Evolutionary conservation across 1,139 yeast genomes (phyloP).

Genomic region (Saccharomyces hybrid): DNA sequence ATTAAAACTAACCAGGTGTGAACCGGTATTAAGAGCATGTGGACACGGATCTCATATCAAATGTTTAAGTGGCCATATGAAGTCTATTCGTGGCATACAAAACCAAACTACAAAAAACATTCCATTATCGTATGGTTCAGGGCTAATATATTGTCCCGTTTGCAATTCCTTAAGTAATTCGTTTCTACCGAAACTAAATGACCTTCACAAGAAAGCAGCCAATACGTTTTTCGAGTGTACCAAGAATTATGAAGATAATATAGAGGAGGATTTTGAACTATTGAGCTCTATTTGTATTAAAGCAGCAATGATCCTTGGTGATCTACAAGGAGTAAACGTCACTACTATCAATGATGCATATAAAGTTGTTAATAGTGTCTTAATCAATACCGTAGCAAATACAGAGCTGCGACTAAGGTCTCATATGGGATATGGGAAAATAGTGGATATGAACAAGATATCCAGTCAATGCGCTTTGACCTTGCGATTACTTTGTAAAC

Average conservation of each 20-base stretch:
- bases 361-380: constrained; percentile 8
- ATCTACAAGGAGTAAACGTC: constrained; percentile 6
- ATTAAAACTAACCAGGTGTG: constrained; percentile 1
- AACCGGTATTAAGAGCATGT: constrained; percentile 66
- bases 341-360: constrained; percentile 3
- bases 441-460: constrained; percentile 6
- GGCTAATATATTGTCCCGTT: constrained; percentile 81
- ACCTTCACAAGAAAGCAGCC: constrained; percentile 6
- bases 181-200: constrained; percentile 51
- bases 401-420: constrained; percentile 18
- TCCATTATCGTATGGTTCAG: constrained; percentile 65
- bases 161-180: constrained; percentile 83
- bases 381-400: constrained; percentile 17
- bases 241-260: not conserved
- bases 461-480: constrained; percentile 19
- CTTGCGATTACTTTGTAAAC: constrained; percentile 16
- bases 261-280: not conserved
- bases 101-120: constrained; percentile 73
- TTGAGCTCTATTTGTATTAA: constrained; percentile 13
- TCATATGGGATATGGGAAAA: not conserved
- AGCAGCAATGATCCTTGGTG: constrained; percentile 17
- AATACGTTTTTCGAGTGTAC: constrained; percentile 8
- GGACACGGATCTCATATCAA: constrained; percentile 90
- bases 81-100: constrained; percentile 47
- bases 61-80: constrained; percentile 62